Evolutionary conservation across 1,139 yeast species (phyloP).

Genomic region (Sugiyamaella novakii): DNA sequence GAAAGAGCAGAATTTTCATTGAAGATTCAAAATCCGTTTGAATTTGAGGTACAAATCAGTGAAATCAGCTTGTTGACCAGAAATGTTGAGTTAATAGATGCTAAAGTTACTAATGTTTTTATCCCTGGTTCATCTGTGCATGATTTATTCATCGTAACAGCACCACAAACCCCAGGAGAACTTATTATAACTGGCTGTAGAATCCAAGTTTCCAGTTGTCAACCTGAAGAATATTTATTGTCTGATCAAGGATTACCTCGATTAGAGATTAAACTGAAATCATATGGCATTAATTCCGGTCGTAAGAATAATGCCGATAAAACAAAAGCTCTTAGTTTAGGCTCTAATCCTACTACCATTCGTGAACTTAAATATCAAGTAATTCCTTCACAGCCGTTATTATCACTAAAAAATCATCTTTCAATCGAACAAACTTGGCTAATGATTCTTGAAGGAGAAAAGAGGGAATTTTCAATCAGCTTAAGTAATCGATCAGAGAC

Average conservation of each 20-base stretch:
- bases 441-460: constrained; percentile 83
- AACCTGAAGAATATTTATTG: constrained; percentile 43
- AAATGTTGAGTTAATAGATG: constrained; percentile 28
- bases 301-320: neutral
- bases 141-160: constrained; percentile 47
- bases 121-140: constrained; percentile 49
- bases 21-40: constrained; percentile 76
- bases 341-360: neutral
- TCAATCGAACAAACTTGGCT: constrained; percentile 67
- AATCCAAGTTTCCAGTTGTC: constrained; percentile 53
- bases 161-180: constrained; percentile 49
- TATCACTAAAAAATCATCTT: constrained; percentile 52
- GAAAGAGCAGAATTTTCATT: constrained; percentile 47
- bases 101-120: constrained; percentile 34
- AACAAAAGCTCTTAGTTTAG: constrained; percentile 3
- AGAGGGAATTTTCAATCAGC: constrained; percentile 51
- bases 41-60: constrained; percentile 67
- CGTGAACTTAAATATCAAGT: constrained; percentile 43
- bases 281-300: constrained; percentile 36
- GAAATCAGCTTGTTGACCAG: constrained; percentile 46
- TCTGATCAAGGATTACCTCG: constrained; percentile 32
- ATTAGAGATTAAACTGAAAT: constrained; percentile 37
- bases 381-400: constrained; percentile 66
- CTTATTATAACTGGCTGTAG: constrained; percentile 49
- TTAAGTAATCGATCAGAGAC: constrained; percentile 62